Conservation (phyloP, 805 yeast species). For the Maudiozyma pseudohumilis region DNA sequence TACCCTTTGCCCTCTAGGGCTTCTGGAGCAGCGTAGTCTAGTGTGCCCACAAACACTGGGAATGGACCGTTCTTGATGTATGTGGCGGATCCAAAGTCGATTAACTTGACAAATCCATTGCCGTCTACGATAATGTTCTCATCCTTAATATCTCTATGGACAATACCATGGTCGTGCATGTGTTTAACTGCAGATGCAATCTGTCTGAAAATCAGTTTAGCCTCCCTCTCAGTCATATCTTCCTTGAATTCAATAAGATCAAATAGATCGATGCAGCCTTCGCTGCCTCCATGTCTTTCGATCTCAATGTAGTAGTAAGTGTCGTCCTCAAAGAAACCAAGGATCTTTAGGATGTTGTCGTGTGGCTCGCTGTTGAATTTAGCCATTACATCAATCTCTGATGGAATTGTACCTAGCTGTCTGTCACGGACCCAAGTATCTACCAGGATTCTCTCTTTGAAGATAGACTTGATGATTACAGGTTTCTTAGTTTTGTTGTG, state of each 20-base stretch:
- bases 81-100: conserved; percentile 93
- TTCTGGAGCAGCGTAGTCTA: conserved; percentile 96
- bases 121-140: conserved; percentile 84
- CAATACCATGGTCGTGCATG: conserved; percentile 74
- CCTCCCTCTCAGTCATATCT: conserved; percentile 66
- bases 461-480: conserved; percentile 79
- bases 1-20: conserved; percentile 80
- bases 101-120: conserved; percentile 66
- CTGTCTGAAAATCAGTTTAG: conserved; percentile 68
- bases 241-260: conserved; percentile 80
- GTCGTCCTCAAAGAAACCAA: conserved; percentile 89
- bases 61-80: conserved; percentile 86
- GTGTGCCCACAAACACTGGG: conserved; percentile 92
- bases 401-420: conserved; percentile 80
- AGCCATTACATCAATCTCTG: conserved; percentile 85
- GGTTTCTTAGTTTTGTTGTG: conserved; percentile 52
- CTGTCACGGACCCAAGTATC: conserved; percentile 97
- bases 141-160: conserved; percentile 90
- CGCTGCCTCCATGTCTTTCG: conserved; percentile 84
- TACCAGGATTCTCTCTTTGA: conserved; percentile 82
- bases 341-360: conserved; percentile 70
- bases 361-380: conserved; percentile 65
- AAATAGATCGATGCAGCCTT: conserved; percentile 82
- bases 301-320: conserved; percentile 82
- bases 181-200: conserved; percentile 69